These are phyloP conservation scores for Camellia oleifera DNA, from an alignment of 179 eudicot species.

Conservation along the genomic window DNA sequence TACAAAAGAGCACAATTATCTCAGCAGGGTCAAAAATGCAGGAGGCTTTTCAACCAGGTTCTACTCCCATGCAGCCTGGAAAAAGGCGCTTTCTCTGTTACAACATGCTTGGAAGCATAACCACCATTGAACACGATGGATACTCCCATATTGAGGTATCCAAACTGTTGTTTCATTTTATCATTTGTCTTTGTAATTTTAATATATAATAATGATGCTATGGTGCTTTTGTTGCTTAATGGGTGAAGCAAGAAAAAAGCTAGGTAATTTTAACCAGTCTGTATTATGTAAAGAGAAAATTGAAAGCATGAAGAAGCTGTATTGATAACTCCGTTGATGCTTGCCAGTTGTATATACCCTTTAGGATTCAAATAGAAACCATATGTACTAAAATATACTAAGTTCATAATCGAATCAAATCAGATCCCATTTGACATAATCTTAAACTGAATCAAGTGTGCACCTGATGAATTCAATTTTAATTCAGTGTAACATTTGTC, in stretches of 20 bases:
- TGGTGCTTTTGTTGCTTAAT: background rate
- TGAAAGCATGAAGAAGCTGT: background rate
- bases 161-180: background rate
- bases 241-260: too few relatives aligned
- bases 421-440: background rate
- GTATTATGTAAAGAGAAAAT: background rate
- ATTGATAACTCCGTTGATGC: background rate
- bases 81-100: conserved; percentile 81
- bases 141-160: conserved; percentile 89
- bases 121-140: conserved; percentile 84
- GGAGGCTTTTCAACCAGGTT: conserved; percentile 91
- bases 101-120: conserved; percentile 88
- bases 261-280: background rate
- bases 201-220: background rate
- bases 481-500: background rate
- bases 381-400: background rate
- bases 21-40: conserved; percentile 55
- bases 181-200: background rate
- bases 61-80: conserved; percentile 82
- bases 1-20: conserved; percentile 19
- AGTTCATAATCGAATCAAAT: background rate
- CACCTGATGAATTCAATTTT: background rate
- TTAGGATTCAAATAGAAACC: background rate
- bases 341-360: background rate
- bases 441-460: background rate